A percentile compares a stretch with the other conserved stretches of the same genome.
These are phyloP conservation scores for Quercus mongolica DNA, from an alignment of 306 rosid species.

Conservation along the genomic window DNA sequence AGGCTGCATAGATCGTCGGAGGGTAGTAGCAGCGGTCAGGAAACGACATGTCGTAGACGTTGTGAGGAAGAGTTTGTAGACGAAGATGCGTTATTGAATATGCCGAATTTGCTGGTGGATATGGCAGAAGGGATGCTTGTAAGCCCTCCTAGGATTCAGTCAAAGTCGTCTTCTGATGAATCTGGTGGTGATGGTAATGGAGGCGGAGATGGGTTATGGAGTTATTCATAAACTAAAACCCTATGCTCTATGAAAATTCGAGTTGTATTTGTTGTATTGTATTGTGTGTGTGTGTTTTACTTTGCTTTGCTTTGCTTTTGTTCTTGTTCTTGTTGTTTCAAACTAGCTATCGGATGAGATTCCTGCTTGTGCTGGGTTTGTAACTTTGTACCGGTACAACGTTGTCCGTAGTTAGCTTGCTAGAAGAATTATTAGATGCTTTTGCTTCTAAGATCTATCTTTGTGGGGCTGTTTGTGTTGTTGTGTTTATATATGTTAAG, in stretches of 20 bases:
- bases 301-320: background rate
- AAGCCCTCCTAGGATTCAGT: constrained; percentile 50
- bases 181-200: constrained; percentile 2
- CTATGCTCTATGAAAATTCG: too few relatives aligned
- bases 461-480: too few relatives aligned
- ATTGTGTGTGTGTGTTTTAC: background rate
- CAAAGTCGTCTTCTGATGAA: constrained; percentile 32
- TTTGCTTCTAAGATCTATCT: background rate
- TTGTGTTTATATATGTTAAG: too few relatives aligned
- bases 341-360: background rate
- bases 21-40: background rate
- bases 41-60: background rate
- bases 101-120: constrained; percentile 50
- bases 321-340: background rate
- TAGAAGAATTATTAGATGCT: background rate
- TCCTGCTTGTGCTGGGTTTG: background rate
- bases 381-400: background rate
- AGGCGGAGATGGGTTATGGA: constrained; percentile 50
- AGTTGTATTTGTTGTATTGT: background rate
- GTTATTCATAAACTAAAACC: constrained; percentile 10
- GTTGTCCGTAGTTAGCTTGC: background rate
- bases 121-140: constrained; percentile 66
- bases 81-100: constrained; percentile 48
- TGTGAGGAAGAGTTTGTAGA: constrained; percentile 33
- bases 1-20: constrained; percentile 5